phyloP scores from a whole-genome alignment of 768 basidiomycete genomes.

The Amanita pallidorosea region DNA sequence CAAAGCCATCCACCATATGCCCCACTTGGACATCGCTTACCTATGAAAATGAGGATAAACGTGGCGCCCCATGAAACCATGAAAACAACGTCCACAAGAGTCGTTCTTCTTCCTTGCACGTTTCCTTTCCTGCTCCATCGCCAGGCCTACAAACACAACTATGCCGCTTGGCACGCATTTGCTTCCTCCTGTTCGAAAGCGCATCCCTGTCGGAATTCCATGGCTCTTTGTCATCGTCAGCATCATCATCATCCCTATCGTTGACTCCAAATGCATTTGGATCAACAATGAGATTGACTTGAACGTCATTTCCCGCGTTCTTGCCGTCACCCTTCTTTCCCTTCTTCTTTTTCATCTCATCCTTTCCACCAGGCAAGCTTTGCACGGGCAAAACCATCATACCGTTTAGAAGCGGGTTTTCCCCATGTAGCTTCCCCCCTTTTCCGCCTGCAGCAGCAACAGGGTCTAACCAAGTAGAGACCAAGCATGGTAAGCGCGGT shows the following conservation, averaged over 20 bases:
- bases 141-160: conserved; percentile 47
- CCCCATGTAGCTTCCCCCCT: conserved; percentile 6
- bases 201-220: no score
- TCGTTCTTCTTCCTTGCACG: conserved; percentile 41
- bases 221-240: no score
- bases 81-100: conserved; percentile 36
- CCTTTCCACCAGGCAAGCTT: conserved; percentile 33
- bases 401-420: conserved; percentile 23
- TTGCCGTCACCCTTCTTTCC: conserved; percentile 18
- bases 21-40: conserved; percentile 56
- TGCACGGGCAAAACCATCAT: conserved; percentile 60
- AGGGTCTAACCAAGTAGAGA: conserved; percentile 48
- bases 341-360: conserved; percentile 23
- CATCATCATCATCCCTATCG: no score
- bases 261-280: no score
- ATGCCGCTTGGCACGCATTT: conserved; percentile 37
- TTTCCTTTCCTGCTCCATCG: conserved; percentile 57
- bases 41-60: conserved; percentile 51
- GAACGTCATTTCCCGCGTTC: no score
- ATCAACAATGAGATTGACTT: no score
- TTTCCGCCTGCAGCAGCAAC: conserved; percentile 33
- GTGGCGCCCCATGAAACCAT: conserved; percentile 44
- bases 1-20: conserved; percentile 49
- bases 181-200: no score
- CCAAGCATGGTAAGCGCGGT: conserved; percentile 41